phyloP scores from a whole-genome alignment of 169 alveolate species.

The Babesia sp. region DNA sequence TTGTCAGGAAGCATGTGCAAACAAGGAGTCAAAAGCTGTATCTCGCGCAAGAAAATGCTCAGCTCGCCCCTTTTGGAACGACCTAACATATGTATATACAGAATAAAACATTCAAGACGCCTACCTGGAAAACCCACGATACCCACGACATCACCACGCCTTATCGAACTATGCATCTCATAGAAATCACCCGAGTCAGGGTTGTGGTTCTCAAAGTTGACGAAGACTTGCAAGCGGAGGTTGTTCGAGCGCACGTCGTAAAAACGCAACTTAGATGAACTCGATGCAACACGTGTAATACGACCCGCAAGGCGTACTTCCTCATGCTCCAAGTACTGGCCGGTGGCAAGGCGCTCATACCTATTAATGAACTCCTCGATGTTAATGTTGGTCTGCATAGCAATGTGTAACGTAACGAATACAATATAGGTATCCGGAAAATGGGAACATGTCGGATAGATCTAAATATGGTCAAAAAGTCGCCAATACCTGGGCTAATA shows the following conservation, averaged over 20 bases:
- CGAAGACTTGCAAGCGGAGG: slow-evolving; percentile 86
- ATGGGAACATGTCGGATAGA: neutral
- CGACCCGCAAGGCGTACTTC: slow-evolving; percentile 90
- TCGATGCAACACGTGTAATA: slow-evolving; percentile 86
- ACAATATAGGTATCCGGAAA: neutral
- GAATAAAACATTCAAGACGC: neutral
- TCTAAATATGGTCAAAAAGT: neutral
- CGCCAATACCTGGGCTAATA: neutral
- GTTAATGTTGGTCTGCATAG: slow-evolving; percentile 76
- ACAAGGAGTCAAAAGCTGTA: slow-evolving; percentile 91
- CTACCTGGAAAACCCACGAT: slow-evolving; percentile 83
- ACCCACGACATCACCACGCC: slow-evolving; percentile 79
- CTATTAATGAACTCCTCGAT: slow-evolving; percentile 85
- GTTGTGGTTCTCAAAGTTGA: slow-evolving; percentile 81
- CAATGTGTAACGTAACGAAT: neutral
- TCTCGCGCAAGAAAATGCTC: slow-evolving; percentile 89
- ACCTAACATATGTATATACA: neutral
- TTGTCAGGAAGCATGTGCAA: slow-evolving; percentile 97
- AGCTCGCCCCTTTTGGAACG: slow-evolving; percentile 97
- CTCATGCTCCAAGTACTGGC: slow-evolving; percentile 83
- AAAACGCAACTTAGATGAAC: slow-evolving; percentile 88
- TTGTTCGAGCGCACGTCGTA: slow-evolving; percentile 90
- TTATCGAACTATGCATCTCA: slow-evolving; percentile 68
- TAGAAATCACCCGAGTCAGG: slow-evolving; percentile 72
- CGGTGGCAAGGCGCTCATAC: slow-evolving; percentile 84